Base-by-base conservation (phyloP, 257 asterid species). In the Solanum pennellii region DNA sequence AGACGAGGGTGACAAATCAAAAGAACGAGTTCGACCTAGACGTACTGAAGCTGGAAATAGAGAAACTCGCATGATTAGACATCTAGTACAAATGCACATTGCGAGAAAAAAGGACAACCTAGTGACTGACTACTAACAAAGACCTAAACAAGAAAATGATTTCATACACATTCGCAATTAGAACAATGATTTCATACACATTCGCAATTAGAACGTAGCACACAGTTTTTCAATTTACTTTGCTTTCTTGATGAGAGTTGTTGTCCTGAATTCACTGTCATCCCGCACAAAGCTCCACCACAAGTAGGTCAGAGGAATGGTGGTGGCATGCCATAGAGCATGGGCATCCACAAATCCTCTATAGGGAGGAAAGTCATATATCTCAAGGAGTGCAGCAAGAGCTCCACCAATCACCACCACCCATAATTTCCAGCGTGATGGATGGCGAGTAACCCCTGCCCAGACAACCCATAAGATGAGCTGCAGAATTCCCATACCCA, bases 271-370 rank as follows among this genome's bases (percentile, higher is more conserved):
- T 91, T 93, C 98, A 20, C 95, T 92, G 84, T 95, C 99, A 47
- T 93, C 98, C 91, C 93, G 87, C 39, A 89, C 93, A 65, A 96
- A 96, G 89, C 96, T 96, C 99, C 98, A 95, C 95, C 97, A 93
- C 4, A 95, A 89, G 88, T 92, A 95, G 74, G 96, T 90, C 33
- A 95, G 93, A 4, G 98, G 97, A 82, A 95, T 93, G 23, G 95
- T 92, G 47, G 96, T 92, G 89, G 96, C 99, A 29, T 94, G 99
- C 97, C 95, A 92, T 39, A 96, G 91, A 60, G 96, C 95, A 87
- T 94, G 98, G 88, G 99, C 97, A 76, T 96, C 99, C 1, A 94
- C 93, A 14, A 92, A 94, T 74, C 94, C 98, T 88, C 75, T 35
- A 82, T 88, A 92, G 0, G 99, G 98, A 59, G 99, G 98, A 88